Evolutionary conservation across 768 basidiomycete species (phyloP), one percentile per base, ranked within the genome.

Genomic region (Hemileccinum impolitum): DNA sequence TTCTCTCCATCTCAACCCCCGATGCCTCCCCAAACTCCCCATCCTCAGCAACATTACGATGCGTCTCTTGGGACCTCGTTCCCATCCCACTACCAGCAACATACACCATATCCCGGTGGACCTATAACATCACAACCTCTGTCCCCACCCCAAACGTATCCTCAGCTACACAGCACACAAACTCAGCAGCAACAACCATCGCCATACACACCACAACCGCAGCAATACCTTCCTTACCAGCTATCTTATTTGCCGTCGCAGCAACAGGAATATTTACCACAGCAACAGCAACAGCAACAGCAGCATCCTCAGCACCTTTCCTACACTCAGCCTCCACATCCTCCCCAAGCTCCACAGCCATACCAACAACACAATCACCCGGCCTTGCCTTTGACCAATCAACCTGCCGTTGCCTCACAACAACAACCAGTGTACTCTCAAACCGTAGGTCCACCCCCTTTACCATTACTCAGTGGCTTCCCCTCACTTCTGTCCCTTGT

Each of bases 281-380:
- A 44, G 17, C 58, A 52, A 44, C 61, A 51, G 15, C n/a, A n/a
- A 23, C 23, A 23, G 23, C 3, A 23, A 23, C 47, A 44, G 37
- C 39, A 57, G 25, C 37, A 47, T 30, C 39, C 43, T 26, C 65
- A 54, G 32, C 49, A 52, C 3, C 53, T 45, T 42, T 46, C 54
- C 35, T 57, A 62, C 9, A 11, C 49, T 37, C 58, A 56, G 23
- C 45, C 51, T 2, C 48, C 55, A 1, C 48, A 46, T 11, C 44
- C 43, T 19, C 50, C 58, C 30, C 56, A 53, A 35, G 32, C 47
- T 13, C 47, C 37, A 2, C 57, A 63, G 17, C 36, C 47, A 35
- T 59, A 59, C 39, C 59, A 59, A 31, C 58, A 53, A 32, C 42
- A 46, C 34, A 53, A 38, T 31, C 43, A 48, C 4, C 52, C 47